A percentile compares a stretch with the other conserved stretches of the same genome.
phyloP scores from a whole-genome alignment of 495 filamentous ascomycete genomes.

The Hypomontagnella submonticulosa region DNA sequence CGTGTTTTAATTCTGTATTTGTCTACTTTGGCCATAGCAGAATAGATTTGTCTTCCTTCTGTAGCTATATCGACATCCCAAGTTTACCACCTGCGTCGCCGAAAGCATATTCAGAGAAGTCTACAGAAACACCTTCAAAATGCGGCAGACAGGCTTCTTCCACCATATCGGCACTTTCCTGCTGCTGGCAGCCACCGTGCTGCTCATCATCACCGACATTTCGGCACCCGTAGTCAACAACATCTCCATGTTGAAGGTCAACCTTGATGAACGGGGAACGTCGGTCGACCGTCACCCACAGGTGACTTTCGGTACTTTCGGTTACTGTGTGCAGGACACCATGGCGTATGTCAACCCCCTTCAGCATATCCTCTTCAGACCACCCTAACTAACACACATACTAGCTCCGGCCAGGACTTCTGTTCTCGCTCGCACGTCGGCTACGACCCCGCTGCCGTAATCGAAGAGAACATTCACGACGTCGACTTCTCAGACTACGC shows the following conservation, averaged over 20 bases:
- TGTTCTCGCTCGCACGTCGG: constrained; percentile 61
- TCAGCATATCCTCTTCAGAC: background rate
- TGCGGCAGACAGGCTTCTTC: constrained; percentile 62
- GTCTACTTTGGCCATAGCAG: constrained; percentile 1
- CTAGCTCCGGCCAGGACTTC: constrained; percentile 50
- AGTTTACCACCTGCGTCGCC: background rate
- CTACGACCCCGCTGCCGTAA: constrained; percentile 62
- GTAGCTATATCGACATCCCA: constrained; percentile 8
- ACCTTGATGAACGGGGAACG: constrained; percentile 48
- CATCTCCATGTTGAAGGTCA: constrained; percentile 63
- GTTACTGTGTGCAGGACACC: constrained; percentile 61
- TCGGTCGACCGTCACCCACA: constrained; percentile 30
- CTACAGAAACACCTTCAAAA: constrained; percentile 39
- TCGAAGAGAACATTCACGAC: constrained; percentile 49
- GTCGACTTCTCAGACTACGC: constrained; percentile 57
- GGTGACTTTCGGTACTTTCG: constrained; percentile 69
- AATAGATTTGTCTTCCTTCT: constrained; percentile 8
- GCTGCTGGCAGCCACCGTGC: constrained; percentile 63
- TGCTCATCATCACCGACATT: constrained; percentile 69
- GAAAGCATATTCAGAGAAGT: background rate
- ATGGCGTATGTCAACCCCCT: constrained; percentile 38
- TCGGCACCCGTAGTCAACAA: constrained; percentile 65
- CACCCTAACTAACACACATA: constrained; percentile 30
- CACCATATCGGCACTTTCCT: constrained; percentile 70
- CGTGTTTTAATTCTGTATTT: constrained; percentile 5